A percentile compares a stretch with the other conserved stretches of the same genome.
Evolutionary conservation across 805 yeast species (phyloP).

Genomic region (Suhomyces prunicola): DNA sequence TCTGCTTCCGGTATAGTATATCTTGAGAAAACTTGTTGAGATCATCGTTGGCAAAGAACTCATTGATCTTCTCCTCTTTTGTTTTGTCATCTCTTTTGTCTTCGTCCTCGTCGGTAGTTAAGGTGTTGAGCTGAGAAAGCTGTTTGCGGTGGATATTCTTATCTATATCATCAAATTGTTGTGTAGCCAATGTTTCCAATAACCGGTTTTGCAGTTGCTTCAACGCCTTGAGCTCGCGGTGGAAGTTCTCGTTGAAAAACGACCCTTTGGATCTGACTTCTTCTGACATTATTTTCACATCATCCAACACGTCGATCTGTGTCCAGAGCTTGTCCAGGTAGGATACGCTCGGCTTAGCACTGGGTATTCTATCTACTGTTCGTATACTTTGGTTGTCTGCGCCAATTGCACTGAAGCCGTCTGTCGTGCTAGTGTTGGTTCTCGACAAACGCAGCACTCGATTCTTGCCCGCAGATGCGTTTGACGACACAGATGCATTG

Average conservation of each 20-base stretch:
- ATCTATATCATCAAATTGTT: conserved; percentile 22
- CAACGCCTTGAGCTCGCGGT: conserved; percentile 48
- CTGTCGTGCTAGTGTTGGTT: conserved; percentile 18
- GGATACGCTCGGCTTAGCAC: conserved; percentile 58
- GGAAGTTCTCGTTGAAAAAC: conserved; percentile 52
- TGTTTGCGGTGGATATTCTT: conserved; percentile 10
- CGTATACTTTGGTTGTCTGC: conserved; percentile 18
- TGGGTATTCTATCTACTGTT: conserved; percentile 47
- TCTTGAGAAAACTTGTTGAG: conserved; percentile 8
- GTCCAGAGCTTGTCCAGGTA: conserved; percentile 81
- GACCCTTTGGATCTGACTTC: conserved; percentile 42
- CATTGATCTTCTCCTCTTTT: conserved; percentile 22
- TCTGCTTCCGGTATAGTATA: conserved; percentile 43
- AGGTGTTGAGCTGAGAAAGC: conserved; percentile 1
- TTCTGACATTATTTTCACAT: conserved; percentile 59
- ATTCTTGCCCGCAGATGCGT: not conserved
- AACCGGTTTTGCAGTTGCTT: conserved; percentile 51
- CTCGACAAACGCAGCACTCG: conserved; percentile 11
- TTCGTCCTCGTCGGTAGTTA: conserved; percentile 12
- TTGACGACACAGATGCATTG: conserved; percentile 11
- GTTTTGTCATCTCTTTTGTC: conserved; percentile 13
- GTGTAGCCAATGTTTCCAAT: conserved; percentile 32
- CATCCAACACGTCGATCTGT: conserved; percentile 81
- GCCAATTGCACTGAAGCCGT: conserved; percentile 1
- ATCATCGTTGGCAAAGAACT: conserved; percentile 22